Conservation (phyloP, 371 early-diverging fungal species). For the Chytridiales sp. region DNA sequence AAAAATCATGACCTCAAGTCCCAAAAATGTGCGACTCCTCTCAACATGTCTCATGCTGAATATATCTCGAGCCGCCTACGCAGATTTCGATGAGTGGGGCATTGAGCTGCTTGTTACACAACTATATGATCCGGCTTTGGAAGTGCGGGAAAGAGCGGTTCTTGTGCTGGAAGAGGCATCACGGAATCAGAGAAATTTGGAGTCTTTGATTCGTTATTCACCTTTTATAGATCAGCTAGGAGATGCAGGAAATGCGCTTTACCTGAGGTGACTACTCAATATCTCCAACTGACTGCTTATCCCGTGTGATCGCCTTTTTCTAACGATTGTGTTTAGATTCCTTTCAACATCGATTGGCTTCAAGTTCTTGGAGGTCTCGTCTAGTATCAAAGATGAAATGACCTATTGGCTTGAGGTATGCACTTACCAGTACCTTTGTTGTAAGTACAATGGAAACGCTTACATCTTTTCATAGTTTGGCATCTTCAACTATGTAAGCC, state of each 20-base stretch:
- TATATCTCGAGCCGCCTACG: constrained; percentile 46
- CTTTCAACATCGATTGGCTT: constrained; percentile 74
- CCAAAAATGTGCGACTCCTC: constrained; percentile 71
- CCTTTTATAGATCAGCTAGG: constrained; percentile 77
- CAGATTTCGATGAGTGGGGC: constrained; percentile 75
- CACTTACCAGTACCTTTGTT: too few relatives aligned
- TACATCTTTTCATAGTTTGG: constrained; percentile 59
- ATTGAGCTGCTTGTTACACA: constrained; percentile 67
- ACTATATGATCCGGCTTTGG: constrained; percentile 50
- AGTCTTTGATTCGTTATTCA: constrained; percentile 63
- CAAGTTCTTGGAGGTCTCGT: constrained; percentile 65
- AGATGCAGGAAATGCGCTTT: constrained; percentile 66
- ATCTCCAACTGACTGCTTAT: too few relatives aligned
- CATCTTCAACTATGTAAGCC: constrained; percentile 76
- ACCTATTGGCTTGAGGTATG: constrained; percentile 80
- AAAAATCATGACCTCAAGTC: constrained; percentile 81
- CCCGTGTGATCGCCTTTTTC: neutral
- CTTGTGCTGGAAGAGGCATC: constrained; percentile 65
- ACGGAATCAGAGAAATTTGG: constrained; percentile 64
- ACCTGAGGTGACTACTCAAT: too few relatives aligned
- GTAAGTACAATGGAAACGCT: too few relatives aligned
- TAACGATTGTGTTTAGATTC: constrained; percentile 39
- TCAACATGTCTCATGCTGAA: constrained; percentile 74
- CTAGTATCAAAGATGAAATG: constrained; percentile 77
- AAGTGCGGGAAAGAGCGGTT: constrained; percentile 73